Base-by-base conservation (phyloP, 139 green algal genomes). In the Asterochloris sp. region DNA sequence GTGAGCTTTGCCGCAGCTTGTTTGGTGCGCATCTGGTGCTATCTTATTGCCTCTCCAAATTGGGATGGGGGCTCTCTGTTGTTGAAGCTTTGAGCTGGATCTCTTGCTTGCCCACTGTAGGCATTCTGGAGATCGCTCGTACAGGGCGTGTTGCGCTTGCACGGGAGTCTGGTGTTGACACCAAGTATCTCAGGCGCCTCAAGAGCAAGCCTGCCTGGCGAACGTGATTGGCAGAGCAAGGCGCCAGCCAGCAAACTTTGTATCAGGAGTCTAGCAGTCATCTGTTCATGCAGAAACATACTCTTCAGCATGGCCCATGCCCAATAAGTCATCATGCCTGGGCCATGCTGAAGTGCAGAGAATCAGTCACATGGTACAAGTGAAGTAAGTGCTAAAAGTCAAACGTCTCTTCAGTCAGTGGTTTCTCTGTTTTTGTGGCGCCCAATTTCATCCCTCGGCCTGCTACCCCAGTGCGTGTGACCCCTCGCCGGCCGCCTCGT, bases 81-180 rank as follows among this genome's bases (percentile, higher is more conserved):
- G 66, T 54, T 54, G 38, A 54, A 54, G 38, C 38, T 54, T n/a
- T 54, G 38, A 54, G 38, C 38, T 54, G 38, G 6, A 10, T 54
- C 2, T 2, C 38, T 54, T 6, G 38, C 38, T 54, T 54, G 38
- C 6, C 66, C 19, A 13, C 61, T 82, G 78, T 85, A 94, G 92
- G 94, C 85, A 94, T 98, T 74, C 81, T 98, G 68, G 94, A 98
- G 88, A 92, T 99, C 47, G 96, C 96, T 0, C 87, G 96, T 71
- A 99, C 96, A 8, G 96, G 96, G 10, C 87, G 93, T 0, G 88
- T 99, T 29, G 93, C 94, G 0, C 89, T 98, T 74, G 47, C 81
- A 0, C 89, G 96, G 38, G 95, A 98, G 68, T 95, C 89, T 16
- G 92, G 94, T 17, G 91, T 99, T 54, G 93, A 98, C 89, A 91